phyloP scores from a whole-genome alignment of 2,329 filamentous ascomycete species.

The Dothiorella sarmentorum region DNA sequence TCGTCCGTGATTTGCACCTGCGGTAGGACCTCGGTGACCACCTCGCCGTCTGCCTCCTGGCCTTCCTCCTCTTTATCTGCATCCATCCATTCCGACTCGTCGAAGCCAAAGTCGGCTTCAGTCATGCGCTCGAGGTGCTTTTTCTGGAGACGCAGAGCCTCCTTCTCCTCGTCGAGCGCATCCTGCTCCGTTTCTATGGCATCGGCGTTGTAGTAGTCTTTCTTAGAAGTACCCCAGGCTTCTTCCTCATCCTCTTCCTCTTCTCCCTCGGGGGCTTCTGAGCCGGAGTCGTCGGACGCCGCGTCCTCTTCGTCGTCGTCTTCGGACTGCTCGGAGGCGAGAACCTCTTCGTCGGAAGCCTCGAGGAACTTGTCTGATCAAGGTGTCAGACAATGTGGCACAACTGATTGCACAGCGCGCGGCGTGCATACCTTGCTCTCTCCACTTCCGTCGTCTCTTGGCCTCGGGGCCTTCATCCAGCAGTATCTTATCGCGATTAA shows the following conservation, averaged over 20 bases:
- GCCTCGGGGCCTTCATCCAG: conserved; percentile 76
- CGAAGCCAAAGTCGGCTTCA: conserved; percentile 89
- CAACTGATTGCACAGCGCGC: conserved; percentile 21
- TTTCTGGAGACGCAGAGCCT: conserved; percentile 82
- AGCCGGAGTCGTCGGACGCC: conserved; percentile 36
- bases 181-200: conserved; percentile 65
- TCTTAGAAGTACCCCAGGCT: conserved; percentile 83
- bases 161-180: conserved; percentile 86
- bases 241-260: conserved; percentile 58
- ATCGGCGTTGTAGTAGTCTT: conserved; percentile 92
- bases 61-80: conserved; percentile 49
- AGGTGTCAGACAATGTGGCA: background rate
- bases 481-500: conserved; percentile 80
- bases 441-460: conserved; percentile 69
- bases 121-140: conserved; percentile 88
- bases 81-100: conserved; percentile 80
- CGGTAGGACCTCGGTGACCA: conserved; percentile 83
- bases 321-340: conserved; percentile 50
- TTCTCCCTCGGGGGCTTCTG: conserved; percentile 44
- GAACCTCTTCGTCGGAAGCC: conserved; percentile 61
- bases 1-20: conserved; percentile 77
- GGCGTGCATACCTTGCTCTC: conserved; percentile 57
- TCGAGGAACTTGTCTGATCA: conserved; percentile 54
- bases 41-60: conserved; percentile 42
- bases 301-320: conserved; percentile 40